A percentile compares a stretch with the other conserved stretches of the same genome.
phyloP scores from a whole-genome alignment of 2,329 filamentous ascomycete species.

The Calonectria crousiana region DNA sequence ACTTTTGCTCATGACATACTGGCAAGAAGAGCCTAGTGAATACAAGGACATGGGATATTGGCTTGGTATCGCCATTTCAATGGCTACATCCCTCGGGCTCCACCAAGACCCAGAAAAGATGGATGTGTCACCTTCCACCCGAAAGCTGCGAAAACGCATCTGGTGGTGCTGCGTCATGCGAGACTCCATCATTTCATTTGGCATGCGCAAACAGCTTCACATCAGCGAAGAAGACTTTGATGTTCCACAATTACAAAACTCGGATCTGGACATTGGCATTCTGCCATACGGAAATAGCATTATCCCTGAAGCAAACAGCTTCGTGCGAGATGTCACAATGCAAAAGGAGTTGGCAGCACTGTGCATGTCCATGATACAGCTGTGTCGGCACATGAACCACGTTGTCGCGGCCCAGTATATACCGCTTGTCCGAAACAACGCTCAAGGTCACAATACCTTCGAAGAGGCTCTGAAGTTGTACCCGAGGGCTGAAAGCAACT shows the following conservation, averaged over 20 bases:
- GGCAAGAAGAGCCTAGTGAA: slow-evolving; percentile 96
- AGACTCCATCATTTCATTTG: slow-evolving; percentile 89
- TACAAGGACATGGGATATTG: slow-evolving; percentile 99
- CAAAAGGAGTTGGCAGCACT: slow-evolving; percentile 85
- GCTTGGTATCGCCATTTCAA: slow-evolving; percentile 96
- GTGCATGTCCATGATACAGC: slow-evolving; percentile 91
- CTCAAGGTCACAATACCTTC: slow-evolving; percentile 79
- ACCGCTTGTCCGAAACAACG: slow-evolving; percentile 81
- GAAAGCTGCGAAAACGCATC: slow-evolving; percentile 91
- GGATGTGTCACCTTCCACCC: slow-evolving; percentile 76
- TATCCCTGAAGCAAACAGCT: slow-evolving; percentile 77
- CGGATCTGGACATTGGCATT: slow-evolving; percentile 83
- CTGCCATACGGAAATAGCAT: slow-evolving; percentile 73
- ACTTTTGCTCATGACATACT: slow-evolving; percentile 93
- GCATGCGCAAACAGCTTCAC: slow-evolving; percentile 90
- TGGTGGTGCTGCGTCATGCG: slow-evolving; percentile 99
- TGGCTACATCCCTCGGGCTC: slow-evolving; percentile 94
- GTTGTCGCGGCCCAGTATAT: slow-evolving; percentile 89
- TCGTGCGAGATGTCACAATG: slow-evolving; percentile 77
- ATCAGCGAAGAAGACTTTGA: slow-evolving; percentile 95
- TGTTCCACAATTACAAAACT: slow-evolving; percentile 86
- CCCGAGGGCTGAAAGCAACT: slow-evolving; percentile 86
- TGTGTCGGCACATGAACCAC: slow-evolving; percentile 89
- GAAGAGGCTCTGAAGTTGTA: slow-evolving; percentile 67
- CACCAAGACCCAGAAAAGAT: slow-evolving; percentile 69